Conservation (phyloP, 2,329 filamentous ascomycete species). For the Epichloe typhina region DNA sequence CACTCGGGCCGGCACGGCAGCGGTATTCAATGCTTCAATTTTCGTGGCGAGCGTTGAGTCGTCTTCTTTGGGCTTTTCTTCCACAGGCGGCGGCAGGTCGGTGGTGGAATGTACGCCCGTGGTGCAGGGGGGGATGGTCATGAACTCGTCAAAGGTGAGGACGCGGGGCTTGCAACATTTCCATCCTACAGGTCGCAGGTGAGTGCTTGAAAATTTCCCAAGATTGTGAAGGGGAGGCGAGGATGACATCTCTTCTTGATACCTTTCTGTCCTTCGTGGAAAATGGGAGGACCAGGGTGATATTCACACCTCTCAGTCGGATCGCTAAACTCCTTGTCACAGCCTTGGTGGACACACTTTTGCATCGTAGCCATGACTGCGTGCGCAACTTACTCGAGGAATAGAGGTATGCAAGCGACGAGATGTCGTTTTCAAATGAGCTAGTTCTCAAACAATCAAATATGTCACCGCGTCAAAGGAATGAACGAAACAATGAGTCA, state of each 20-base stretch:
- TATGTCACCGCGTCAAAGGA: not conserved
- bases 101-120: conserved; percentile 84
- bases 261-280: conserved; percentile 99
- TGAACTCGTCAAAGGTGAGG: conserved; percentile 96
- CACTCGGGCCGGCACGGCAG: conserved; percentile 26
- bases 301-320: conserved; percentile 74
- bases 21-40: conserved; percentile 37
- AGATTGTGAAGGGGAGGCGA: no score
- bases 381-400: not conserved
- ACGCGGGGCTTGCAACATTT: conserved; percentile 97
- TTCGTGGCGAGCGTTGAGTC: conserved; percentile 28
- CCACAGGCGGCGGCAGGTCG: conserved; percentile 51
- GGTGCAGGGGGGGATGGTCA: conserved; percentile 82
- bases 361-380: conserved; percentile 41
- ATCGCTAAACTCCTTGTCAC: conserved; percentile 77
- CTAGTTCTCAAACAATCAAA: not conserved
- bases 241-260: conserved; percentile 10
- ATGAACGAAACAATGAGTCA: not conserved
- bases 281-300: conserved; percentile 85
- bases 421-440: not conserved
- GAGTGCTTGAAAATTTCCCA: no score
- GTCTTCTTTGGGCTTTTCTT: conserved; percentile 39
- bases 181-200: conserved; percentile 52
- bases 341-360: conserved; percentile 95
- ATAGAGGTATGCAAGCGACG: not conserved